These are phyloP conservation scores for Pilatotrama ljubarskyi DNA, from an alignment of 768 basidiomycete genomes.

Conservation along the genomic window DNA sequence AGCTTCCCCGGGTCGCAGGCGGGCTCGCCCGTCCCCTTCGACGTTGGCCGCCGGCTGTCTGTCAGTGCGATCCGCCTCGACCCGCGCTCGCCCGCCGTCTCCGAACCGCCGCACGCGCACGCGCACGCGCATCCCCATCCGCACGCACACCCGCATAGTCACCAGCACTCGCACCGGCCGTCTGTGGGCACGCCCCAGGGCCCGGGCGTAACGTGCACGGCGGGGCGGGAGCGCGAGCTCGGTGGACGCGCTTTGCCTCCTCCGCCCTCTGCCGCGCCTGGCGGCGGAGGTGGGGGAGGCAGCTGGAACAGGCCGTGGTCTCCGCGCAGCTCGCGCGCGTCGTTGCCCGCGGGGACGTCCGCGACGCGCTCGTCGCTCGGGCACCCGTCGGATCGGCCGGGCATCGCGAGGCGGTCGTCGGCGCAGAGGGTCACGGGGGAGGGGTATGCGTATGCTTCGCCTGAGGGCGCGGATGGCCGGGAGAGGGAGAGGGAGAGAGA, in stretches of 20 bases:
- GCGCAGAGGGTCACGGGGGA: slow-evolving; percentile 14
- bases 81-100: slow-evolving; percentile 27
- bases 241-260: slow-evolving; percentile 12
- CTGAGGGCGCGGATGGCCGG: neutral
- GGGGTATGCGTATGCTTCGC: slow-evolving; percentile 1
- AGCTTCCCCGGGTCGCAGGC: slow-evolving; percentile 40
- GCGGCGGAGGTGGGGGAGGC: neutral
- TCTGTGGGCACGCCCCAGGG: neutral
- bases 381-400: slow-evolving; percentile 8
- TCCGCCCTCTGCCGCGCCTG: slow-evolving; percentile 3
- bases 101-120: neutral
- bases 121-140: neutral
- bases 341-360: slow-evolving; percentile 3
- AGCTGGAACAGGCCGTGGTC: slow-evolving; percentile 6
- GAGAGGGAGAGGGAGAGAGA: slow-evolving; percentile 11
- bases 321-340: slow-evolving; percentile 1
- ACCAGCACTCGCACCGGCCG: neutral
- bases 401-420: slow-evolving; percentile 6
- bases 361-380: slow-evolving; percentile 8
- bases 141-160: slow-evolving; percentile 2
- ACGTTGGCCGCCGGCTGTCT: slow-evolving; percentile 48
- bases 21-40: slow-evolving; percentile 51
- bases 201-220: neutral
- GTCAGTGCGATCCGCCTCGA: slow-evolving; percentile 53
- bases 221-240: neutral